Evolutionary conservation across 176 grass and related monocot genomes (phyloP), one percentile per base, ranked within the genome.

Genomic region (Avena insularis): DNA sequence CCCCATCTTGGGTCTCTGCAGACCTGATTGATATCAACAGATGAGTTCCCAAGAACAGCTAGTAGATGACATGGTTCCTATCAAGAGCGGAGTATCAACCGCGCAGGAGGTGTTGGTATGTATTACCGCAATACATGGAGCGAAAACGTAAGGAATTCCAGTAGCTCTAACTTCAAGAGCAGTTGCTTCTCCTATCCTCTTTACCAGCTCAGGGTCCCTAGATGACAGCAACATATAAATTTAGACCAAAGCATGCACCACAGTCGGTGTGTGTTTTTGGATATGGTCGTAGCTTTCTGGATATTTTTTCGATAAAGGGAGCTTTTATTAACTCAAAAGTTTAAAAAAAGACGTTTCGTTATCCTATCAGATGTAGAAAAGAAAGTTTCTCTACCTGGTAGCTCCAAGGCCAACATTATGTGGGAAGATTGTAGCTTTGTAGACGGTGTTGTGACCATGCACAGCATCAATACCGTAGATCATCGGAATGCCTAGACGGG

Each of bases 1-100:
- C 93, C 93, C 93, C 93, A 95, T 85, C 93, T 93, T 70, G 93
- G 93, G 59, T 95, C 93, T 91, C 93, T 95, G 75, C 91, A 95
- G 62, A 93, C 91, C 91, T 95, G 80, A n/a, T 48, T 5, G 43
- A 74, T 15, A 64, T 53, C 61, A 83, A 8, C 4, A 20, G 21
- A 51, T 84, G 14, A 80, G 59, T 36, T 75, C 36, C 38, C 4
- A 43, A 43, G 40, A 43, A 43, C 40, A 6, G 35, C 19, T 38
- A 38, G 4, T 38, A 29, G 29, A 29, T 1, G 29, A 6, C 38
- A 31, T 1, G 15, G 57, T 35, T 55, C 25, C 23, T 56, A 15
- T 21, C 31, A 1, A 9, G 23, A 45, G 11, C 19, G 17, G 73
- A 65, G 19, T 9, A 6, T 19, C 20, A 63, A 54, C 58, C 16